phyloP scores from a whole-genome alignment of 2,329 filamentous ascomycete species.

The Aspergillus sp. region DNA sequence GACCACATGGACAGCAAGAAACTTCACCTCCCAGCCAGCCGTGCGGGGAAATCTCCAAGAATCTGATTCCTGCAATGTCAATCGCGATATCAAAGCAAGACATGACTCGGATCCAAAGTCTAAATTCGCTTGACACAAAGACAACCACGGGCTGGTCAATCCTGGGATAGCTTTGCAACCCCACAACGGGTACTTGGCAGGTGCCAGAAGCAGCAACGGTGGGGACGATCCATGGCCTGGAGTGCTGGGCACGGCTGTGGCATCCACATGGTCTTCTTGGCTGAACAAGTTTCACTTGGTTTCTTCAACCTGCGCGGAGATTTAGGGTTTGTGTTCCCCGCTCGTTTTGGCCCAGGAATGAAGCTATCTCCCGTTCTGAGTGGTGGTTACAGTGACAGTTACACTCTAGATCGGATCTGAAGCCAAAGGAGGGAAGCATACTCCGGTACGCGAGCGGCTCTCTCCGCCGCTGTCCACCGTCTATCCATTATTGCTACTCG shows the following conservation, averaged over 20 bases:
- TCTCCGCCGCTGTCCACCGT: background rate
- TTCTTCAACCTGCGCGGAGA: background rate
- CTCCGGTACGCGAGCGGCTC: too few species aligned
- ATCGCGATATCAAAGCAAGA: background rate
- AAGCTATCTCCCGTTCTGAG: too few species aligned
- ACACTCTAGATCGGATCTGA: too few species aligned
- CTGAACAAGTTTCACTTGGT: too few species aligned
- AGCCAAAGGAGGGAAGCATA: background rate
- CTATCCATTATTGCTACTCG: background rate
- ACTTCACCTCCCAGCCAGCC: too few species aligned
- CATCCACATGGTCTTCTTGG: background rate
- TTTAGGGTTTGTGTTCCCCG: background rate
- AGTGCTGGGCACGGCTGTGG: background rate
- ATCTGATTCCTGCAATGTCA: background rate
- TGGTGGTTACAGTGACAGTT: too few species aligned
- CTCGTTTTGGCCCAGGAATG: background rate
- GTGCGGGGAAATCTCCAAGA: background rate
- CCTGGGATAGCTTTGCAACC: background rate
- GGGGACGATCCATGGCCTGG: background rate
- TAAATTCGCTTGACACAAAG: background rate
- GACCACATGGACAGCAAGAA: too few species aligned
- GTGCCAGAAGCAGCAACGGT: background rate
- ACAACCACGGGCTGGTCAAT: background rate
- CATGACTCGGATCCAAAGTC: background rate
- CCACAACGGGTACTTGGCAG: background rate